A percentile compares a stretch with the other conserved stretches of the same genome.
Evolutionary conservation across 352 stramenopile species (phyloP).

Genomic region (Phytophthora vignae): DNA sequence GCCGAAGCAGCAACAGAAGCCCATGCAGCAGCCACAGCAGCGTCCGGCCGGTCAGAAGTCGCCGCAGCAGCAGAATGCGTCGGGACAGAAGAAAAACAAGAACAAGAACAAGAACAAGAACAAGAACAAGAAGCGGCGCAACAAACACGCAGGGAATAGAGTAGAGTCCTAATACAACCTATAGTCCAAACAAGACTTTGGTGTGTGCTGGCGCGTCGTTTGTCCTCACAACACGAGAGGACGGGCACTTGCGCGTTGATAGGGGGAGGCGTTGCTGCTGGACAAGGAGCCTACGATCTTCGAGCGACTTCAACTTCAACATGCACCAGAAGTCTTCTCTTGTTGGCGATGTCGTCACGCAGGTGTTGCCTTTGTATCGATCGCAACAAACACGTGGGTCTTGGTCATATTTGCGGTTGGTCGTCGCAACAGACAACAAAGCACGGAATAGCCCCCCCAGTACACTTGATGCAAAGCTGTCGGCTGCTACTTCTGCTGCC

Average conservation of each 20-base stretch:
- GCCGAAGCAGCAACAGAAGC: conserved; percentile 3
- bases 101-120: no score
- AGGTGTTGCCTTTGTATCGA: background rate
- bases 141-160: conserved; percentile 17
- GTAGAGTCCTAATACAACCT: conserved; percentile 20
- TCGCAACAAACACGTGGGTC: background rate
- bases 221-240: no score
- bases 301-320: background rate
- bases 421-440: background rate
- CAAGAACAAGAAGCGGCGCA: conserved; percentile 33
- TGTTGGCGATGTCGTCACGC: conserved; percentile 5
- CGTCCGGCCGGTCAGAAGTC: background rate
- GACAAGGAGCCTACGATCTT: no score
- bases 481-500: no score
- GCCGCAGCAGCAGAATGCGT: conserved; percentile 6
- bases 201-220: background rate
- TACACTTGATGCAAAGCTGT: background rate
- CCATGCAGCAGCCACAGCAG: background rate
- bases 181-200: background rate
- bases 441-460: background rate
- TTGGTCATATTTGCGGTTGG: background rate
- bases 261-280: no score
- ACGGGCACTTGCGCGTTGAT: no score
- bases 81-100: conserved; percentile 21
- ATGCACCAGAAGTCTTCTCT: conserved; percentile 1